Evolutionary conservation across 1,284 basidiomycete species (phyloP), one percentile per base, ranked within the genome.

Genomic region (Schizopora paradoxa): DNA sequence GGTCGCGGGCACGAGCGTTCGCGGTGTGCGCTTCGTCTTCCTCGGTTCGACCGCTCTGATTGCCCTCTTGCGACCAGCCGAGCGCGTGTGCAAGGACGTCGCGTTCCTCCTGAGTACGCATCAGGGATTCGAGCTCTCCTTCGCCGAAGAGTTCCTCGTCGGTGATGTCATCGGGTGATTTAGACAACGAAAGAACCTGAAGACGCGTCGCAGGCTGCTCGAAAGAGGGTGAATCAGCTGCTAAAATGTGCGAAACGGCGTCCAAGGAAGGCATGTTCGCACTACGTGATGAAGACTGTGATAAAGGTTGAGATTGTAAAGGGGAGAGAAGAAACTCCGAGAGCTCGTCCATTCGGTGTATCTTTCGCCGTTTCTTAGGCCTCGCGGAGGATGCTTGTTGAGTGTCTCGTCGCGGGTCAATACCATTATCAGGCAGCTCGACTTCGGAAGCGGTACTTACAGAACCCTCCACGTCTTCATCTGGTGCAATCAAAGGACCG

Each of bases 301-400:
- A 49, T 19, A 62, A 33, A 6, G 61, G 48, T 26, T 58, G 52
- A 2, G 61, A 56, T 16, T 53, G 23, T 13, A 75, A 61, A 11
- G 80, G 82, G 51, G 79, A 62, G 21, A 81, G 66, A 32, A 86
- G 65, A 53, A 79, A 79, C 25, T 66, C 68, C 27, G 73, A 70
- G 1, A 76, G 76, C 36, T 70, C 64, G 23, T 64, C 65, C 47
- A 68, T 65, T 41, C 66, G 61, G 6, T 41, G 14, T 29, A 61
- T 56, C 57, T 69, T 76, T 48, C 61, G 70, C 51, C 66, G 71
- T 58, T 67, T 69, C 34, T 53, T 54, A 37, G 58, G 56, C 23
- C 32, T 39, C 31, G 62, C 35, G 47, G 48, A 47, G 28, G 46
- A 34, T 28, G 43, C 13, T 32, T 25, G 38, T 29, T 39, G 54